Conservation (phyloP, 257 asterid species). For the Cruciata laevipes region DNA sequence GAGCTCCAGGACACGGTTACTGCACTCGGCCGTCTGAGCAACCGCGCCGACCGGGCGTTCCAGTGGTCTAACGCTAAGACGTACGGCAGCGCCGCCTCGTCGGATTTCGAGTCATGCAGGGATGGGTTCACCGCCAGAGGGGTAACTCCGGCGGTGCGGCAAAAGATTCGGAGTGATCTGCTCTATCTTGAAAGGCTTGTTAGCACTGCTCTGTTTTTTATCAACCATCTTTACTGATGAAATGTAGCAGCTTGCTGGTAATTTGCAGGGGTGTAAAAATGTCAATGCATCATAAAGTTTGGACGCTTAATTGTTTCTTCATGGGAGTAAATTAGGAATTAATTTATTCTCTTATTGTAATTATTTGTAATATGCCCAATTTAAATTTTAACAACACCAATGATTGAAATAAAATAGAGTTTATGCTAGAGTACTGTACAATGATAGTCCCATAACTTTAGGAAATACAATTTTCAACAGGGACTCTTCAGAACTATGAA, state of each 20-base stretch:
- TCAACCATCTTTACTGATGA: slow-evolving; percentile 43
- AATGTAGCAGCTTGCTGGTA: not conserved
- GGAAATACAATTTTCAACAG: no score
- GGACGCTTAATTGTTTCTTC: no score
- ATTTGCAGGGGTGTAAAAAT: not conserved
- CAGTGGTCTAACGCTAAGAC: slow-evolving; percentile 66
- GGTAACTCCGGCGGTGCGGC: slow-evolving; percentile 27
- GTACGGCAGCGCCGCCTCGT: slow-evolving; percentile 68
- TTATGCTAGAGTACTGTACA: no score
- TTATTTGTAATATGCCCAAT: no score
- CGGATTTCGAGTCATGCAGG: slow-evolving; percentile 62
- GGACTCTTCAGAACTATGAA: no score
- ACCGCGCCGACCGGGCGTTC: slow-evolving; percentile 29
- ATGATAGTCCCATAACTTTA: no score
- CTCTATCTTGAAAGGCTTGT: slow-evolving; percentile 24
- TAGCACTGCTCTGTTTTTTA: slow-evolving; percentile 54
- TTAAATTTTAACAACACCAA: no score
- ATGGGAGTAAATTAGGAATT: no score
- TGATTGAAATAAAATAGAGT: no score
- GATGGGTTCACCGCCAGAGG: slow-evolving; percentile 37
- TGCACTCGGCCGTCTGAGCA: slow-evolving; percentile 41
- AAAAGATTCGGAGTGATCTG: slow-evolving; percentile 29
- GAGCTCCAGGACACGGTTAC: slow-evolving; percentile 44
- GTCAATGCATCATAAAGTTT: no score
- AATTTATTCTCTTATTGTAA: no score